Evolutionary conservation across 1,139 yeast species (phyloP).

Genomic region (Saccharomyces hybrid): DNA sequence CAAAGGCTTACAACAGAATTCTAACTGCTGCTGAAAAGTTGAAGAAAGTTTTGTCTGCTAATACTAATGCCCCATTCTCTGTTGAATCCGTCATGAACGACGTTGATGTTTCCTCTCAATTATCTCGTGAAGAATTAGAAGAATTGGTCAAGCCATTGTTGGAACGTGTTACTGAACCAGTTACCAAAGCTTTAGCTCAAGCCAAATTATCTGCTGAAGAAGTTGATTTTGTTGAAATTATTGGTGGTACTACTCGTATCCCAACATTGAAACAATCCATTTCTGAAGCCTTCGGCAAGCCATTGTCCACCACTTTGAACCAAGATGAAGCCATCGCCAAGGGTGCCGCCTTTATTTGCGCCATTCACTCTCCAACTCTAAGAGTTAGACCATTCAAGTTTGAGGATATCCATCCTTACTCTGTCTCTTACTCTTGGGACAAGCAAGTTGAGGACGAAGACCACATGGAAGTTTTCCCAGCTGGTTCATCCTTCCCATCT

Average conservation of each 20-base stretch:
- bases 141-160: slow-evolving; percentile 75
- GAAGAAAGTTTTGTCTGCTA: slow-evolving; percentile 94
- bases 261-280: slow-evolving; percentile 82
- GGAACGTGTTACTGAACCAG: slow-evolving; percentile 63
- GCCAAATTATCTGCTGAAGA: slow-evolving; percentile 68
- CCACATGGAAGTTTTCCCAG: slow-evolving; percentile 93
- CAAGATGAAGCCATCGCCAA: slow-evolving; percentile 98
- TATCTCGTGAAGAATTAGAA: slow-evolving; percentile 89
- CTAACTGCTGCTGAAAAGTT: slow-evolving; percentile 83
- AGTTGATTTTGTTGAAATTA: slow-evolving; percentile 82
- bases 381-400: slow-evolving; percentile 97
- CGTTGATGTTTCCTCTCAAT: slow-evolving; percentile 83
- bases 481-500: slow-evolving; percentile 83
- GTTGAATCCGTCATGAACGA: slow-evolving; percentile 96
- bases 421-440: slow-evolving; percentile 93
- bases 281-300: slow-evolving; percentile 73
- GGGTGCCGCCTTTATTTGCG: slow-evolving; percentile 98
- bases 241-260: slow-evolving; percentile 97
- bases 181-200: slow-evolving; percentile 70
- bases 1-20: slow-evolving; percentile 92
- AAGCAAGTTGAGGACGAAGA: slow-evolving; percentile 79
- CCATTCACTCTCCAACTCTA: slow-evolving; percentile 95
- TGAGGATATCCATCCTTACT: slow-evolving; percentile 84
- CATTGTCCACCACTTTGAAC: slow-evolving; percentile 86
- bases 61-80: slow-evolving; percentile 86